These are phyloP conservation scores for Lachancea mirantina DNA, from an alignment of 805 yeast genomes.

Conservation along the genomic window DNA sequence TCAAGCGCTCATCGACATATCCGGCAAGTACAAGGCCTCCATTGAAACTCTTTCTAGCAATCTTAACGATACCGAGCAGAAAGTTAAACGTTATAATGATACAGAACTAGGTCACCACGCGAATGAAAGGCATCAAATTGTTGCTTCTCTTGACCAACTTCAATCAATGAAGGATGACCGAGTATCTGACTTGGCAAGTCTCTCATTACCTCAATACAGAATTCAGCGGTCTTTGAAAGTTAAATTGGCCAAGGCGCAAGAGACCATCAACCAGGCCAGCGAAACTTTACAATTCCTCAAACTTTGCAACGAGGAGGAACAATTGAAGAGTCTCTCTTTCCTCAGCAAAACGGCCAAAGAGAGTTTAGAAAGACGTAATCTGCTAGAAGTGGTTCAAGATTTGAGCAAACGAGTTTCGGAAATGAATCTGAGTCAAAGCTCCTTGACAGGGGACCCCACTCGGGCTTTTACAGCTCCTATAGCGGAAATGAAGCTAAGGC, in stretches of 20 bases:
- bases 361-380: slow-evolving; percentile 12
- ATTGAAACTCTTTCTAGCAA: background rate
- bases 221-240: slow-evolving; percentile 19
- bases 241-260: slow-evolving; percentile 15
- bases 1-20: slow-evolving; percentile 1
- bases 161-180: slow-evolving; percentile 7
- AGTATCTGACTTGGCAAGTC: slow-evolving; percentile 10
- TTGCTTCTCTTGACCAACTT: slow-evolving; percentile 7
- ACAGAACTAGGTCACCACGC: too few species aligned
- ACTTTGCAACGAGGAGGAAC: slow-evolving; percentile 12
- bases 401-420: slow-evolving; percentile 19
- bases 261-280: slow-evolving; percentile 14
- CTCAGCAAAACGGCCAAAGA: slow-evolving; percentile 15
- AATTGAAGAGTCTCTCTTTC: slow-evolving; percentile 13
- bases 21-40: background rate
- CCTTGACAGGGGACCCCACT: too few species aligned
- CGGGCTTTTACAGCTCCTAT: slow-evolving; percentile 15
- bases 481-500: slow-evolving; percentile 18
- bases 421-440: slow-evolving; percentile 8
- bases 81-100: too few species aligned
- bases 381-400: slow-evolving; percentile 18
- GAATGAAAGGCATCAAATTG: too few species aligned
- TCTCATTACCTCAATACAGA: slow-evolving; percentile 19
- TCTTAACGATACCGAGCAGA: background rate
- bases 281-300: slow-evolving; percentile 19